Evolutionary conservation across 2,329 filamentous ascomycete genomes (phyloP).

Genomic region (Domatiomyces globalis): DNA sequence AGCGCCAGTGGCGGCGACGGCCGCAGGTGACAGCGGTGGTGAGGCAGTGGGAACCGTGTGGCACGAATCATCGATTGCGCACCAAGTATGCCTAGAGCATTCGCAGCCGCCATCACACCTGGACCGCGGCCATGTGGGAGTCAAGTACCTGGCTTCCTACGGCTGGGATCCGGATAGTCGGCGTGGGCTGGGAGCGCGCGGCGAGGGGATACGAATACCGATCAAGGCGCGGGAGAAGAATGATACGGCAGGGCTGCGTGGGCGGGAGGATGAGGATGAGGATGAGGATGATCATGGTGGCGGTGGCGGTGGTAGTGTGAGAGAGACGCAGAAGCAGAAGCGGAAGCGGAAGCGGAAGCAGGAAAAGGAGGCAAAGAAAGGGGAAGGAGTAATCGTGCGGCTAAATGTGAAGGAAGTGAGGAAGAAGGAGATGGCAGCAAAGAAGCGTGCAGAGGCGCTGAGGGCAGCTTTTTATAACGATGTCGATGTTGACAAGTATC

Average conservation of each 20-base stretch:
- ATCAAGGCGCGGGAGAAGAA: slow-evolving; percentile 59
- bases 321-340: slow-evolving; percentile 23
- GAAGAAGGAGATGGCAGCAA: slow-evolving; percentile 47
- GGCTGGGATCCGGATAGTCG: slow-evolving; percentile 50
- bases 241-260: slow-evolving; percentile 60
- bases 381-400: slow-evolving; percentile 25
- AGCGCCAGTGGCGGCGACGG: slow-evolving; percentile 33
- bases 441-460: slow-evolving; percentile 48
- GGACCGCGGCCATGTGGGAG: slow-evolving; percentile 41
- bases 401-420: slow-evolving; percentile 58
- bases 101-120: slow-evolving; percentile 44
- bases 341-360: slow-evolving; percentile 20
- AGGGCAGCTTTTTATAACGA: slow-evolving; percentile 58
- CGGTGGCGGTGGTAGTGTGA: too few species aligned
- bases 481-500: slow-evolving; percentile 62
- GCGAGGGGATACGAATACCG: slow-evolving; percentile 61
- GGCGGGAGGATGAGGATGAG: slow-evolving; percentile 20
- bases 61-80: slow-evolving; percentile 40
- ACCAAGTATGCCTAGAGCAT: slow-evolving; percentile 43
- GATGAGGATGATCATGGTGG: slow-evolving; percentile 13
- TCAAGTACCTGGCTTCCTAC: slow-evolving; percentile 42
- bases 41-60: slow-evolving; percentile 8
- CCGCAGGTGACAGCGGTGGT: too few species aligned
- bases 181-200: slow-evolving; percentile 53
- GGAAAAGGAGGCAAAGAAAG: slow-evolving; percentile 28